These are phyloP conservation scores for Cephaloascus fragrans DNA, from an alignment of 805 yeast species.

Conservation along the genomic window DNA sequence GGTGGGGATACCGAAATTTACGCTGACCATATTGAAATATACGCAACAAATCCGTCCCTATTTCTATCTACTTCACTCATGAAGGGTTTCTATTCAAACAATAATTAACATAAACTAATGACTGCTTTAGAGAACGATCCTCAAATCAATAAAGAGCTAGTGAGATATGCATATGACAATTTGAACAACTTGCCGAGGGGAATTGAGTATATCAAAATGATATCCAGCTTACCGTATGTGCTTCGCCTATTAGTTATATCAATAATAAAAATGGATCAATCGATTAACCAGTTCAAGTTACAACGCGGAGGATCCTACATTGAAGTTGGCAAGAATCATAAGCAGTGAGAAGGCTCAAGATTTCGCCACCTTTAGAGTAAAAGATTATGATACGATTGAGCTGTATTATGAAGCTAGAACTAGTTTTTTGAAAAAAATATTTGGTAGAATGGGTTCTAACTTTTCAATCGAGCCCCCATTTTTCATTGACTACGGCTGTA, in stretches of 20 bases:
- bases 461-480: slow-evolving; percentile 48
- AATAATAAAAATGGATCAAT: slow-evolving; percentile 17
- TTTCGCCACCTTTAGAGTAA: slow-evolving; percentile 20
- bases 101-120: too few species aligned
- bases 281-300: slow-evolving; percentile 13
- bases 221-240: slow-evolving; percentile 37
- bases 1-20: too few species aligned
- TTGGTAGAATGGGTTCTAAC: slow-evolving; percentile 38
- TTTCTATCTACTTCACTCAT: too few species aligned
- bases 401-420: slow-evolving; percentile 25
- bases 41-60: too few species aligned
- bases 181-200: slow-evolving; percentile 24
- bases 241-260: slow-evolving; percentile 11
- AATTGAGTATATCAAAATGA: slow-evolving; percentile 45
- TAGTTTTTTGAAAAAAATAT: slow-evolving; percentile 23
- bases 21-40: too few species aligned
- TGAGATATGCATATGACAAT: slow-evolving; percentile 21
- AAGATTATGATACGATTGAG: slow-evolving; percentile 17
- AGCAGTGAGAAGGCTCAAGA: slow-evolving; percentile 26
- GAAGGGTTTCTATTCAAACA: too few species aligned
- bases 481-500: slow-evolving; percentile 58
- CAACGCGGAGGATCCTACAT: slow-evolving; percentile 12
- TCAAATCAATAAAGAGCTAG: slow-evolving; percentile 20
- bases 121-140: too few species aligned
- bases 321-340: slow-evolving; percentile 12